Percentiles rank a stretch among this genome's conserved stretches.
phyloP scores from a whole-genome alignment of 805 yeast species.

The Metschnikowia gelsemii region DNA sequence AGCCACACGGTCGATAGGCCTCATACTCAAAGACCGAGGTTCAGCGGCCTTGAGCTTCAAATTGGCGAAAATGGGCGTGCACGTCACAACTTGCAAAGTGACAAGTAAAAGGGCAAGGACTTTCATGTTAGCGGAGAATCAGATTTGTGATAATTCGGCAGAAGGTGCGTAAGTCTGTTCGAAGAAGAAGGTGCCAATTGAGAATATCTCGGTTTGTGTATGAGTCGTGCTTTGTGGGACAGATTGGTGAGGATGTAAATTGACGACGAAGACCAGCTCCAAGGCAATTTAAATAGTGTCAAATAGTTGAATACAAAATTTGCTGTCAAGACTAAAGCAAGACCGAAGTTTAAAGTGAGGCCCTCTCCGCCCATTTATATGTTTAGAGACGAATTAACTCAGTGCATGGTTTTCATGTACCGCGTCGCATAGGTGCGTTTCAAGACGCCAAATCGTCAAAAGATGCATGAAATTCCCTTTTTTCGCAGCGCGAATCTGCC shows the following conservation, averaged over 20 bases:
- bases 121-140: too few relatives aligned
- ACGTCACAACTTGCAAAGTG: slow-evolving; percentile 13
- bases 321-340: neutral
- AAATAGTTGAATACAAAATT: neutral
- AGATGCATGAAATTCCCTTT: too few relatives aligned
- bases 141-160: too few relatives aligned
- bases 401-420: neutral
- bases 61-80: slow-evolving; percentile 35
- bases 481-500: slow-evolving; percentile 5
- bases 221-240: too few relatives aligned
- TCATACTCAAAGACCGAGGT: slow-evolving; percentile 16
- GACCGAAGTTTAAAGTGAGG: neutral
- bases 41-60: slow-evolving; percentile 23
- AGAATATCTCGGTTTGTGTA: too few relatives aligned
- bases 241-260: neutral
- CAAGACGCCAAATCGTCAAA: slow-evolving; percentile 2
- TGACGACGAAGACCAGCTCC: slow-evolving; percentile 8
- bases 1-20: slow-evolving; percentile 3
- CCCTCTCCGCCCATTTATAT: neutral
- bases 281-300: neutral
- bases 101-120: slow-evolving; percentile 4
- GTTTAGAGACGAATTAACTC: neutral
- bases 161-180: too few relatives aligned
- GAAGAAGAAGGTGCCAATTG: too few relatives aligned
- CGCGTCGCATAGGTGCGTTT: slow-evolving; percentile 9